Evolutionary conservation across 805 yeast species (phyloP).

Genomic region (Kodamaea kaohsiungensis): DNA sequence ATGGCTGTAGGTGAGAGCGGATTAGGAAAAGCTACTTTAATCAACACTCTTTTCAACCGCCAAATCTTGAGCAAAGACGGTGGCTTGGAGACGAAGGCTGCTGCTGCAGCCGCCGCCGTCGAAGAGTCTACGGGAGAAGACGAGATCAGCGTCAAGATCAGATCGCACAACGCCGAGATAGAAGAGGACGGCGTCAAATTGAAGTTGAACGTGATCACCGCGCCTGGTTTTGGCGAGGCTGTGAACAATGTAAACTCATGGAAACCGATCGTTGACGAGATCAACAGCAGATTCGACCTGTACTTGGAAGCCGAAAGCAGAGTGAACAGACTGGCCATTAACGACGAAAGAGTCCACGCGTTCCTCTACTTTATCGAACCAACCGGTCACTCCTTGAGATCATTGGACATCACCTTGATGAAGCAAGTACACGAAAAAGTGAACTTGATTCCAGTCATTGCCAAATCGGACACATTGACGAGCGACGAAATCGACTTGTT

Average conservation of each 20-base stretch:
- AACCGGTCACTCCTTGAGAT: constrained; percentile 89
- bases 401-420: constrained; percentile 88
- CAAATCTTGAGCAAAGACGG: constrained; percentile 29
- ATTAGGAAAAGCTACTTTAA: constrained; percentile 87
- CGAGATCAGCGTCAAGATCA: constrained; percentile 51
- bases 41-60: constrained; percentile 78
- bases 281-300: constrained; percentile 80
- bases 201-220: constrained; percentile 78
- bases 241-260: constrained; percentile 72
- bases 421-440: constrained; percentile 86
- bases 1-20: constrained; percentile 93
- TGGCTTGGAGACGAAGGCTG: constrained; percentile 18
- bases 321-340: constrained; percentile 66
- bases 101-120: constrained; percentile 15
- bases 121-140: constrained; percentile 13
- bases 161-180: constrained; percentile 56
- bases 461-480: constrained; percentile 90
- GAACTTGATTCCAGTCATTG: constrained; percentile 90
- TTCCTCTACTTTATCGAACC: constrained; percentile 94
- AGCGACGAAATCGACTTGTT: constrained; percentile 79
- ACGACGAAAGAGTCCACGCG: constrained; percentile 90
- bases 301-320: constrained; percentile 89
- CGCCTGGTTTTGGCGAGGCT: constrained; percentile 93
- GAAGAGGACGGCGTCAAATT: constrained; percentile 94
- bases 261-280: constrained; percentile 90